These are phyloP conservation scores for Fragaria ananassa DNA, from an alignment of 306 rosid species.

Conservation along the genomic window DNA sequence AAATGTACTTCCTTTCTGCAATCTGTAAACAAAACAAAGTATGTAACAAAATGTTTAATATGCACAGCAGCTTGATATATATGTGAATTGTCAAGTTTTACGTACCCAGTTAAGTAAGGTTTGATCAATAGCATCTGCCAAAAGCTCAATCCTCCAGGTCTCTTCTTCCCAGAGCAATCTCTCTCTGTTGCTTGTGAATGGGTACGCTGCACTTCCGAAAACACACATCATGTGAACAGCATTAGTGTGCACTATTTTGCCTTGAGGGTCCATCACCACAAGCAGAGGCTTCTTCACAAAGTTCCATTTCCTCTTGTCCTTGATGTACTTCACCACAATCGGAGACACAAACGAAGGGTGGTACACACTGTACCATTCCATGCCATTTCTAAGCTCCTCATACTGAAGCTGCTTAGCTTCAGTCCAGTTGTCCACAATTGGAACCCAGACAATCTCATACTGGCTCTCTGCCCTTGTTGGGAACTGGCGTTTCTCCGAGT, in stretches of 20 bases:
- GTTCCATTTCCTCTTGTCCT: slow-evolving; percentile 45
- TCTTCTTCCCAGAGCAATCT: slow-evolving; percentile 53
- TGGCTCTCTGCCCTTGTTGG: slow-evolving; percentile 36
- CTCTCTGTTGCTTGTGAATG: slow-evolving; percentile 49
- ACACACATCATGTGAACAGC: slow-evolving; percentile 77
- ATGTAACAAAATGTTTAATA: background rate
- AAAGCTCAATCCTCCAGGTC: slow-evolving; percentile 51
- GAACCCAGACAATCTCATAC: slow-evolving; percentile 64
- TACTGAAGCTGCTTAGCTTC: slow-evolving; percentile 12
- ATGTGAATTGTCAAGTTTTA: background rate
- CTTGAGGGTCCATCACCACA: slow-evolving; percentile 57
- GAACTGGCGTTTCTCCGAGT: slow-evolving; percentile 26
- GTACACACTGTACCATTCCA: slow-evolving; percentile 47
- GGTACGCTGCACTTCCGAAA: slow-evolving; percentile 64
- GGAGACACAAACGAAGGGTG: slow-evolving; percentile 43
- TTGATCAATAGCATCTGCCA: slow-evolving; percentile 44
- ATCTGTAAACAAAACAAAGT: slow-evolving; percentile 3
- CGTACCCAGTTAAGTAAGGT: slow-evolving; percentile 43
- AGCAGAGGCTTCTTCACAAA: slow-evolving; percentile 50
- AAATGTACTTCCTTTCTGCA: slow-evolving; percentile 25
- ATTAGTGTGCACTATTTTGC: slow-evolving; percentile 48
- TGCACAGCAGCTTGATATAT: background rate
- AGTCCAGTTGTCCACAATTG: slow-evolving; percentile 37
- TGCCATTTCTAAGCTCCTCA: slow-evolving; percentile 20
- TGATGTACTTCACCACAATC: slow-evolving; percentile 42